A percentile compares a stretch with the other conserved stretches of the same genome.
Evolutionary conservation across 805 yeast genomes (phyloP).

Genomic region (Kodamaea sagamina): DNA sequence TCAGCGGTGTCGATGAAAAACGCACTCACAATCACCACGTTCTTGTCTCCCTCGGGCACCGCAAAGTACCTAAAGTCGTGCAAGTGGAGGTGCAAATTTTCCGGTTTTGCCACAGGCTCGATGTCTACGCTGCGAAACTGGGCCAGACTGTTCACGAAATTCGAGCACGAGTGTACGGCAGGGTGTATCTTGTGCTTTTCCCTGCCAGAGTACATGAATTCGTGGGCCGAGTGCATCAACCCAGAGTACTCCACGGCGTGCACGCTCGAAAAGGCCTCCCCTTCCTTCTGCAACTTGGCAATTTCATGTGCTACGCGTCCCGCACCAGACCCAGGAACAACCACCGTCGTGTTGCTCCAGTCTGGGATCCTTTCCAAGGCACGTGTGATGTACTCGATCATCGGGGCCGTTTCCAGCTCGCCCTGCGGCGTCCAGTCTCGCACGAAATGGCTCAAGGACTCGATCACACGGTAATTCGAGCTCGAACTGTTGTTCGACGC

Average conservation of each 20-base stretch:
- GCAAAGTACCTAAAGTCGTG: conserved; percentile 67
- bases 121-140: conserved; percentile 52
- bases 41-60: conserved; percentile 33
- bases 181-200: conserved; percentile 39
- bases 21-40: conserved; percentile 61
- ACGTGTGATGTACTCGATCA: conserved; percentile 50
- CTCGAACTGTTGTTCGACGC: conserved; percentile 16
- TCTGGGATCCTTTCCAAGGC: conserved; percentile 41
- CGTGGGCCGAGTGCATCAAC: conserved; percentile 71
- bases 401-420: conserved; percentile 51
- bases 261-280: conserved; percentile 42
- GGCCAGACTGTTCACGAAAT: conserved; percentile 49
- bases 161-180: conserved; percentile 64
- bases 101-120: conserved; percentile 41
- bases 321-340: conserved; percentile 88
- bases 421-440: conserved; percentile 73
- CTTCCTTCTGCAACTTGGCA: conserved; percentile 29
- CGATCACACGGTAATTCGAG: conserved; percentile 52
- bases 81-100: conserved; percentile 48
- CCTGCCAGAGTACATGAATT: conserved; percentile 47
- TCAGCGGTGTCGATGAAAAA: conserved; percentile 94
- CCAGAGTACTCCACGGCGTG: conserved; percentile 78
- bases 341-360: conserved; percentile 46
- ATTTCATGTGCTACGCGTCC: conserved; percentile 76
- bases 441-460: conserved; percentile 70